Conservation (phyloP, 225 moss, liverwort and hornwort genomes). For the Straminergon stramineum region DNA sequence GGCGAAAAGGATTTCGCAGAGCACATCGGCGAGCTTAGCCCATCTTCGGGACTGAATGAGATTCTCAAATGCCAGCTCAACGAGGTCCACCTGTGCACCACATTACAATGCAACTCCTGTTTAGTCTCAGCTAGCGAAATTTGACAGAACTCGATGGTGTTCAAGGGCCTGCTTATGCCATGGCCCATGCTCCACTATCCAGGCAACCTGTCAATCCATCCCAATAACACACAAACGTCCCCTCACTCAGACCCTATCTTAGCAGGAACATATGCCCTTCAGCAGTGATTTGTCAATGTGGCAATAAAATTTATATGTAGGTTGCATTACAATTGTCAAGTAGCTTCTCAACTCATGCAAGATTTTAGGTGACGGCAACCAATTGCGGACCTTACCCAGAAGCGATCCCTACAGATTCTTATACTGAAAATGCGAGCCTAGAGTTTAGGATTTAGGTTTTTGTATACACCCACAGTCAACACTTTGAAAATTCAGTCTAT, state of each 20-base stretch:
- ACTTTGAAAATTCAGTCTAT: not conserved
- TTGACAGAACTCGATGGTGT: constrained; percentile 1
- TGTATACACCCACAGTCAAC: not conserved
- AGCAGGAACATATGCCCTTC: not conserved
- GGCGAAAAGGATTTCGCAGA: constrained; percentile 29
- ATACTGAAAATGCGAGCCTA: not conserved
- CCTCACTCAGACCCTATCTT: constrained; percentile 16
- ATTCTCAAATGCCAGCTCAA: constrained; percentile 5
- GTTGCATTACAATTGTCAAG: not conserved
- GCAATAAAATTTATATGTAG: not conserved
- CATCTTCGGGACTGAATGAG: constrained; percentile 18
- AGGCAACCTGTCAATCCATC: constrained; percentile 34
- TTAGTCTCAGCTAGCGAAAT: not conserved
- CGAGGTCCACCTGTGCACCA: constrained; percentile 25
- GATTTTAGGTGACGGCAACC: not conserved
- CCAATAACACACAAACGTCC: not conserved
- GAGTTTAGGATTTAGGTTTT: not conserved
- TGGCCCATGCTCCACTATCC: constrained; percentile 44
- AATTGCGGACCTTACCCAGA: not conserved
- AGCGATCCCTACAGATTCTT: not conserved
- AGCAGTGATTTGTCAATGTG: not conserved
- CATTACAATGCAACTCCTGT: not conserved
- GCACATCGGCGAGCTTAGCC: constrained; percentile 24
- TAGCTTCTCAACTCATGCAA: not conserved
- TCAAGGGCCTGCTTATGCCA: constrained; percentile 28